Conservation (phyloP, 805 yeast genomes). For the Metschnikowia orientalis region DNA sequence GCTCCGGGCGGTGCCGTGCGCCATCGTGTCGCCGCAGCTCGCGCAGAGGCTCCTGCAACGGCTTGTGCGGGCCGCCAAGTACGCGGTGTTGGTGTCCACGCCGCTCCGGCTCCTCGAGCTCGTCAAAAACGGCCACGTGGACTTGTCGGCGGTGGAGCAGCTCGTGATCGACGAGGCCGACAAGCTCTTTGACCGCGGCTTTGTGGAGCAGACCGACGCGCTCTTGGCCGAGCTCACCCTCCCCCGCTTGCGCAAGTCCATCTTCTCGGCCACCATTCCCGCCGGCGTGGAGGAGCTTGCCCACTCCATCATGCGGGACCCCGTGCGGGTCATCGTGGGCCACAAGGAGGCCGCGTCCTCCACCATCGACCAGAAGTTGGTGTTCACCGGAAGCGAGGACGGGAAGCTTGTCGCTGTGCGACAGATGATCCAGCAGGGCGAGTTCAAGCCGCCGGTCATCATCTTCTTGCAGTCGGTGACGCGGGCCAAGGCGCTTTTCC, state of each 20-base stretch:
- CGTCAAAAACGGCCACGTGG: slow-evolving; percentile 56
- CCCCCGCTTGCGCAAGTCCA: slow-evolving; percentile 57
- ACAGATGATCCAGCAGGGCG: slow-evolving; percentile 79
- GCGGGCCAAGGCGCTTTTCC: slow-evolving; percentile 92
- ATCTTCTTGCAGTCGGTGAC: slow-evolving; percentile 88
- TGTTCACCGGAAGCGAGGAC: slow-evolving; percentile 88
- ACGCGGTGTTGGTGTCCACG: slow-evolving; percentile 79
- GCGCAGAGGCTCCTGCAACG: slow-evolving; percentile 64
- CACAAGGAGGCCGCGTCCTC: slow-evolving; percentile 89
- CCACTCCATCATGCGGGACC: slow-evolving; percentile 75
- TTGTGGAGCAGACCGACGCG: slow-evolving; percentile 86
- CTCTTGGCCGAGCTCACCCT: slow-evolving; percentile 59
- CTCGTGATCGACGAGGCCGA: slow-evolving; percentile 95
- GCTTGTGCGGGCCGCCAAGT: slow-evolving; percentile 54
- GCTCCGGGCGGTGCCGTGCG: slow-evolving; percentile 49
- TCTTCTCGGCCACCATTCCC: slow-evolving; percentile 95
- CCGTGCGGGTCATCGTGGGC: slow-evolving; percentile 84
- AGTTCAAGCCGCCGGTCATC: slow-evolving; percentile 86
- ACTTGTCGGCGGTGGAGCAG: slow-evolving; percentile 62
- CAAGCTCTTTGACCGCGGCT: slow-evolving; percentile 79
- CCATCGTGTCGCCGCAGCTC: slow-evolving; percentile 65
- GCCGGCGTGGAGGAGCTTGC: slow-evolving; percentile 90
- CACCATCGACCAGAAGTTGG: slow-evolving; percentile 75
- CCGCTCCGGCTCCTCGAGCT: slow-evolving; percentile 85
- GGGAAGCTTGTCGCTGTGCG: slow-evolving; percentile 93